Base-by-base conservation (phyloP, 2,329 filamentous ascomycete species). In the Cercospora sp. region DNA sequence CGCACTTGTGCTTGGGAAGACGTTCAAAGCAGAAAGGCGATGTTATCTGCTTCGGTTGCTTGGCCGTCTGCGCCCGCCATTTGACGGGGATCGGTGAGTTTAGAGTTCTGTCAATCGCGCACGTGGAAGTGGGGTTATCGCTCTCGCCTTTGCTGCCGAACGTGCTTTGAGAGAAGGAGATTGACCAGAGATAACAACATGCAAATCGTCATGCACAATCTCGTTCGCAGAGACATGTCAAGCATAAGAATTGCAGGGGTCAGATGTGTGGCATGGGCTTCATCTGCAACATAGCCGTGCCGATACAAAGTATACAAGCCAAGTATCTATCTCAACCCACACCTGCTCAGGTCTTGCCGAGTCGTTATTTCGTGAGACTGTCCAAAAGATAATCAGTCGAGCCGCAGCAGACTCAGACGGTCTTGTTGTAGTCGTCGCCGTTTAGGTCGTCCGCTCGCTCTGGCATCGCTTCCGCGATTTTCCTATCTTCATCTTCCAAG, bases 361-460 rank as follows among this genome's bases (percentile, higher is more conserved):
- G 30, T 30, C 26, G 30, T 58, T 16, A 58, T 18, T 30, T 58
- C 53, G 30, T 58, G 26, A 58, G 30, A 58, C 36, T n/a, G 36
- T 42, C 36, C 36, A n/a, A 42, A 9, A n/a, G 36, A n/a, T 42
- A 42, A 42, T 8, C 36, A 42, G 16, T 42, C 16, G 36, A 12
- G 16, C 53, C 30, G 23, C 26, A 13, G 53, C n/a, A 33, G 26
- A 58, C 13, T 18, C 80, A 84, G 45, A 84, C 80, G 33, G 81
- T 83, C n/a, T 78, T 82, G 73, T 84, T 84, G 69, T 77, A 78
- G 6, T 79, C 77, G 70, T 84, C 82, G 64, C 81, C 80, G 72
- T 83, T 82, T 62, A 80, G 80, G 72, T 84, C 82, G 39, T 81
- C 82, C 16, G 78, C 79, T 42, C 78, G 78, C 72, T 81, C 80